Evolutionary conservation across 129 eudicot species (phyloP), one percentile per base, ranked within the genome.

Genomic region (Pittosporum tobira): DNA sequence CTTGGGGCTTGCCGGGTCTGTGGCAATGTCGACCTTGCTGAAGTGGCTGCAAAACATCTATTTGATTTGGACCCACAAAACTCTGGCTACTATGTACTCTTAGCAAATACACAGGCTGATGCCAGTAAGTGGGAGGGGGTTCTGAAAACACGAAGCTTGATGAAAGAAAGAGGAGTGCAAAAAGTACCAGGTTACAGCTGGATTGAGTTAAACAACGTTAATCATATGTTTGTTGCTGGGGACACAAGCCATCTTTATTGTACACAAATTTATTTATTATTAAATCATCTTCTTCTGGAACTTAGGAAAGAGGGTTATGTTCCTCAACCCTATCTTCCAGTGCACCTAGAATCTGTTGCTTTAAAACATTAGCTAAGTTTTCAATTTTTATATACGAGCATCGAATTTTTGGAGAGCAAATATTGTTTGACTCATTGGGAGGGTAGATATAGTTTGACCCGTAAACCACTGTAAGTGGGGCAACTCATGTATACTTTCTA

Each of bases 21-120:
- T 65, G 88, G 93, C 67, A 71, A 89, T 63, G 84, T 75, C 6
- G 90, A 76, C 72, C 73, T 89, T 53, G 97, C 97, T 16, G 95
- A 89, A 74, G 20, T 73, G 63, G 95, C 88, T 51, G 84, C 93
- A 1, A 30, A 38, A 5, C 68, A 80, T 70, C 77, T 89, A 24
- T 77, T 82, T 45, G 81, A 66, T 14, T 64, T 89, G 71, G 95
- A 85, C 51, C 94, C 97, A 0, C 42, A 67, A 51, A 85, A 83
- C 68, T 85, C 91, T 0, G 97, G 97, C 23, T 85, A 85, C 62
- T 87, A 80, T 50, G 78, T 89, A 14, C 59, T 89, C 64, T 68
- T 89, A 30, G 66, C 95, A 29, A 85, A 89, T 63, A 46, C 77
- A 53, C 95, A 87, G 52, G 93, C 91, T 20, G 67, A 77, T 77